Evolutionary conservation across 352 stramenopile genomes (phyloP).

Genomic region (Phytophthora sp.): DNA sequence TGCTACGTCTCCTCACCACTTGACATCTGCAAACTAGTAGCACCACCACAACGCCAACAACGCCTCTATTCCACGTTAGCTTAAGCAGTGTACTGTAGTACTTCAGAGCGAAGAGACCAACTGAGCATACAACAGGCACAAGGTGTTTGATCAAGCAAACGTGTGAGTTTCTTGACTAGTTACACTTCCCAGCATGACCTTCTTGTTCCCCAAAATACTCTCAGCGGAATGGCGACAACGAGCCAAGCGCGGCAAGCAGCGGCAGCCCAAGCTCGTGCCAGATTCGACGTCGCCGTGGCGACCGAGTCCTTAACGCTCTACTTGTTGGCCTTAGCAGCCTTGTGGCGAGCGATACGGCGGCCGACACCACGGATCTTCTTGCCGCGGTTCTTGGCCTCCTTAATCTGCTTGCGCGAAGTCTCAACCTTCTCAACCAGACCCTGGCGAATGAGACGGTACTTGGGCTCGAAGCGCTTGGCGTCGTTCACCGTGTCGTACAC

Average conservation of each 20-base stretch:
- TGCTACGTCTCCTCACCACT: not conserved
- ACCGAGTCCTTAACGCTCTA: slow-evolving; percentile 62
- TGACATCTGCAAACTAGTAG: not conserved
- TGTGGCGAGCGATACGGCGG: slow-evolving; percentile 98
- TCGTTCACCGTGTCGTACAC: slow-evolving; percentile 99
- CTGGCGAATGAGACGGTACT: slow-evolving; percentile 96
- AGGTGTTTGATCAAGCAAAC: slow-evolving; percentile 49
- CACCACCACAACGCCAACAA: not conserved
- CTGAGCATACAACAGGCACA: not conserved
- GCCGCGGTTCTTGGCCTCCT: slow-evolving; percentile 99
- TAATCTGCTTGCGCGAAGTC: slow-evolving; percentile 99
- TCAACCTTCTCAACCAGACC: slow-evolving; percentile 95
- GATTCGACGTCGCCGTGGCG: slow-evolving; percentile 29
- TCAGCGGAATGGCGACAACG: slow-evolving; percentile 46
- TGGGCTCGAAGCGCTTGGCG: slow-evolving; percentile 98
- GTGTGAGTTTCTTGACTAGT: slow-evolving; percentile 56
- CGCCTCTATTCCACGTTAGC: slow-evolving; percentile 3
- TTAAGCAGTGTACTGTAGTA: not conserved
- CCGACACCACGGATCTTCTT: slow-evolving; percentile 98
- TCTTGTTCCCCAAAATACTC: slow-evolving; percentile 55
- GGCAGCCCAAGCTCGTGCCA: slow-evolving; percentile 28
- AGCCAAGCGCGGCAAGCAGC: slow-evolving; percentile 32
- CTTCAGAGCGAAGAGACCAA: no score
- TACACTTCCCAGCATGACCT: slow-evolving; percentile 62
- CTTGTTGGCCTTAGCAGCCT: slow-evolving; percentile 98